Evolutionary conservation across 352 stramenopile genomes (phyloP), one percentile per base, ranked within the genome.

Genomic region (Phytophthora lateralis): DNA sequence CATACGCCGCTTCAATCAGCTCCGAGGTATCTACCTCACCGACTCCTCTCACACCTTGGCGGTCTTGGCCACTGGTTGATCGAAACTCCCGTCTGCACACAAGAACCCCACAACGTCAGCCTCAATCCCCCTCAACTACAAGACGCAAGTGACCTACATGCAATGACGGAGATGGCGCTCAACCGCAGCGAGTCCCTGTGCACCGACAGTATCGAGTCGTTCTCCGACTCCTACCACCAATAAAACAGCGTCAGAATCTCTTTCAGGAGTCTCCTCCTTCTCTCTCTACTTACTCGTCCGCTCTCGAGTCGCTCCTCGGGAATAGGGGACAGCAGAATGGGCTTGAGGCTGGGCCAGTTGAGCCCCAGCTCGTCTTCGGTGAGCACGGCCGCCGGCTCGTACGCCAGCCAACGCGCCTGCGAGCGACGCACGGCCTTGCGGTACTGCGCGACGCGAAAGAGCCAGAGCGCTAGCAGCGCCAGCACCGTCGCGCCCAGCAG

Each of bases 291-390:
- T 71, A 85, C 73, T 10, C 75, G 76, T 42, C 79, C 82, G 26
- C 72, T 80, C 41, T 86, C 77, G 12, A 67, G 46, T 6, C 69
- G 75, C 55, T 91, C 82, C 42, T 91, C 82, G 2, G 78, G 68
- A 61, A 91, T 91, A 4, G 82, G 82, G 30, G 82, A 91, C 37
- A 91, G 72, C 50, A 90, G 39, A 49, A 86, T 74, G 12, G 78
- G 75, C 27, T 78, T 81, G 12, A 82, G 57, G 44, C 50, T 76
- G 15, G 80, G 75, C 80, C 80, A 89, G 56, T 87, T 62, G 14
- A 81, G 62, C 8, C 60, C 68, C 32, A 66, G 27, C 26, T 78
- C 68, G 20, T 67, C 63, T 30, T 78, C 66, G 2, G 56, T 66
- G 38, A 73, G 60, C 20, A 78, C 51, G 11, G 55, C 46, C 6